Conservation (phyloP, 768 basidiomycete genomes). For the Thelephora aurantiotincta region DNA sequence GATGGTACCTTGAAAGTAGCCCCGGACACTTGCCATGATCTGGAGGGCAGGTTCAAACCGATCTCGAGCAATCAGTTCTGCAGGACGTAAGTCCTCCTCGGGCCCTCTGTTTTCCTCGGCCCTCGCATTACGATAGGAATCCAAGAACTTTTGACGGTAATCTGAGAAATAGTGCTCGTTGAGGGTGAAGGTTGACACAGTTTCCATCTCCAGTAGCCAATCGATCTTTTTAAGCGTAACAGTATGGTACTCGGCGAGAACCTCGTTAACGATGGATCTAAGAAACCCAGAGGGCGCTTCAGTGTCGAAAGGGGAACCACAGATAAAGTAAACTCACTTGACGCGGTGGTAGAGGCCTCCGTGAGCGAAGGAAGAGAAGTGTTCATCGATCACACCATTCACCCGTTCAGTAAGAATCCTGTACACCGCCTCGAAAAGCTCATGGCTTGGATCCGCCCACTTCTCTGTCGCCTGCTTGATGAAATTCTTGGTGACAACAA, state of each 20-base stretch:
- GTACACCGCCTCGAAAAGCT: constrained; percentile 28
- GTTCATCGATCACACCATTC: constrained; percentile 25
- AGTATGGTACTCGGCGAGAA: constrained; percentile 29
- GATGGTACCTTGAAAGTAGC: constrained; percentile 56
- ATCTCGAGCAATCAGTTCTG: constrained; percentile 17
- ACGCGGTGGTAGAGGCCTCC: constrained; percentile 38
- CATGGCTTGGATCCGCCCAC: constrained; percentile 35
- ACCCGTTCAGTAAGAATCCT: constrained; percentile 24
- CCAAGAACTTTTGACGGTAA: constrained; percentile 21
- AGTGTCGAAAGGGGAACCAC: constrained; percentile 1
- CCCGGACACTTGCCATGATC: constrained; percentile 62
- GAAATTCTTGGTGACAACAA: constrained; percentile 37
- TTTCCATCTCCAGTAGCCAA: constrained; percentile 37
- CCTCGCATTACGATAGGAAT: constrained; percentile 12
- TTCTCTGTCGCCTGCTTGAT: constrained; percentile 28
- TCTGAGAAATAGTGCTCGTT: constrained; percentile 37
- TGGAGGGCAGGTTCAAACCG: constrained; percentile 37
- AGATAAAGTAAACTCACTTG: constrained; percentile 17
- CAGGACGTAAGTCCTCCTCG: constrained; percentile 2
- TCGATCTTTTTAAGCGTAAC: constrained; percentile 25
- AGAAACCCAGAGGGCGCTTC: neutral
- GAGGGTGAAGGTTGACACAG: constrained; percentile 29
- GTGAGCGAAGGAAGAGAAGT: constrained; percentile 40
- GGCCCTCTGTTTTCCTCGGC: neutral
- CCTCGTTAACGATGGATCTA: constrained; percentile 37